A percentile compares a stretch with the other conserved stretches of the same genome.
phyloP scores from a whole-genome alignment of 1,139 yeast species.

The Taphrina populina region DNA sequence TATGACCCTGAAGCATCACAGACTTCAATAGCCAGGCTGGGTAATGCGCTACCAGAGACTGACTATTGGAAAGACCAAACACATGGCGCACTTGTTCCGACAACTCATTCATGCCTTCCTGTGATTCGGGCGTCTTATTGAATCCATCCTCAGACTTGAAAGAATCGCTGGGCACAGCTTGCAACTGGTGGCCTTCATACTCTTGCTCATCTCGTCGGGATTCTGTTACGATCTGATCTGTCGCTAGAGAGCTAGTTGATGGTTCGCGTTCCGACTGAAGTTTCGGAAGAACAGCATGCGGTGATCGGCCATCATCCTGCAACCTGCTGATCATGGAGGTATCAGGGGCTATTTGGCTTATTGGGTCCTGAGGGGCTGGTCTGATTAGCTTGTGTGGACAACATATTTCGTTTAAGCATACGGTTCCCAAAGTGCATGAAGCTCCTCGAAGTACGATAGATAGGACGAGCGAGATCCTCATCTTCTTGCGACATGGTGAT shows the following conservation, averaged over 20 bases:
- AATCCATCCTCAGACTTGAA: too few relatives aligned
- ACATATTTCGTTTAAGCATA: background rate
- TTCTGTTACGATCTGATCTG: too few relatives aligned
- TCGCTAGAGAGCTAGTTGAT: too few relatives aligned
- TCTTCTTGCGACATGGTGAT: slow-evolving; percentile 14
- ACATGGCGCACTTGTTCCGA: background rate
- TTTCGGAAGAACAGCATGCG: background rate
- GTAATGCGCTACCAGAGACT: slow-evolving; percentile 43
- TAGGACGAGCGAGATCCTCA: slow-evolving; percentile 22
- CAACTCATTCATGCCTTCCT: too few relatives aligned
- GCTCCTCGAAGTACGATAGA: slow-evolving; percentile 5
- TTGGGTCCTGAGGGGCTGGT: too few relatives aligned
- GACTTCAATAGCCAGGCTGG: slow-evolving; percentile 80
- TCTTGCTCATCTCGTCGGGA: too few relatives aligned
- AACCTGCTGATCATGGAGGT: background rate
- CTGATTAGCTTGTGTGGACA: too few relatives aligned
- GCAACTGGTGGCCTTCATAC: too few relatives aligned
- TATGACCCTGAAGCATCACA: slow-evolving; percentile 80
- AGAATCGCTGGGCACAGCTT: too few relatives aligned
- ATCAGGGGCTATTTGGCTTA: background rate
- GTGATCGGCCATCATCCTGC: background rate
- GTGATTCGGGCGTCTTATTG: too few relatives aligned
- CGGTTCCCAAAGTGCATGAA: slow-evolving; percentile 10
- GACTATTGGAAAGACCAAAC: background rate
- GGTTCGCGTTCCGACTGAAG: too few relatives aligned